Evolutionary conservation across 352 stramenopile species (phyloP).

Genomic region (Globisporangium acanthophoron): DNA sequence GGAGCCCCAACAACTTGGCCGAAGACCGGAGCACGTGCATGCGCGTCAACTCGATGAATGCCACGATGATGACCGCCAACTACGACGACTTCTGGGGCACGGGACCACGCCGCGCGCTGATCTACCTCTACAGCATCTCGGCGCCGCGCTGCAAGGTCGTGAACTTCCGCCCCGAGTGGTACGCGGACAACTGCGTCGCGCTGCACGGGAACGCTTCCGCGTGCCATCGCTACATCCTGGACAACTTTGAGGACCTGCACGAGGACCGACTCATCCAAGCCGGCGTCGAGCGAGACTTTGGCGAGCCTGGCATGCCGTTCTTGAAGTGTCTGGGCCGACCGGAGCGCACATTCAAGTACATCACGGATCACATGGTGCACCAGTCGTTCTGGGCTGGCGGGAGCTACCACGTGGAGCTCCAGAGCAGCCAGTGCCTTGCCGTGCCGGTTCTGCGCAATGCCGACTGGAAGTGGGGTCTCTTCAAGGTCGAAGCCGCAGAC

Average conservation of each 20-base stretch:
- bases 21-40: conserved; percentile 34
- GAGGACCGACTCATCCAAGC: no score
- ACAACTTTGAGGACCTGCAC: no score
- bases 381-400: neutral
- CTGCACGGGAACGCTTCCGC: conserved; percentile 16
- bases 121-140: no score
- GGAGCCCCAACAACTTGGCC: conserved; percentile 22
- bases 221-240: no score
- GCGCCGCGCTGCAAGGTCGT: conserved; percentile 20
- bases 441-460: no score
- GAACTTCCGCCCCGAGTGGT: conserved; percentile 30
- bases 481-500: no score
- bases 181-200: conserved; percentile 28
- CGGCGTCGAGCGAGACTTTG: no score
- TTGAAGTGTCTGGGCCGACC: conserved; percentile 26
- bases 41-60: conserved; percentile 34
- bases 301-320: no score
- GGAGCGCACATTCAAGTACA: conserved; percentile 31
- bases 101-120: conserved; percentile 18
- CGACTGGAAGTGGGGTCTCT: no score
- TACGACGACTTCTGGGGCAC: conserved; percentile 14
- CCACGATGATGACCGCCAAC: conserved; percentile 19
- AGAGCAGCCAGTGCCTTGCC: no score
- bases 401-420: no score
- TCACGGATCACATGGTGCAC: conserved; percentile 29